Evolutionary conservation across 805 yeast genomes (phyloP).

Genomic region (Wickerhamiella australiensis): DNA sequence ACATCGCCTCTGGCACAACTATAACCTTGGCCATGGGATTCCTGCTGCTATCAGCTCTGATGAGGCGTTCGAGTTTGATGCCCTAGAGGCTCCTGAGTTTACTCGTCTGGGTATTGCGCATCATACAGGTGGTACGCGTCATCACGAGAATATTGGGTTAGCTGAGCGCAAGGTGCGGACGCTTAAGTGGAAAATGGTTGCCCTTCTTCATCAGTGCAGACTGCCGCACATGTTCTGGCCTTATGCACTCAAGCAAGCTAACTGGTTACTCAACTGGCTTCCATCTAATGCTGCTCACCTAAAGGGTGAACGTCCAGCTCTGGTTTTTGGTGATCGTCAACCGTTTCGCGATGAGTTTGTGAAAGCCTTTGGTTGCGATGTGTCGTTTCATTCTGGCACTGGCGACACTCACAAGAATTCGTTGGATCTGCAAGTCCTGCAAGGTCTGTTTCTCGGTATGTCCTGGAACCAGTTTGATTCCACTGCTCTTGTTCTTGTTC

Average conservation of each 20-base stretch:
- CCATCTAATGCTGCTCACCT: not conserved
- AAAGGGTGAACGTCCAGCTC: not conserved
- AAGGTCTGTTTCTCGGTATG: not conserved
- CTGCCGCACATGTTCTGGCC: slow-evolving; percentile 1
- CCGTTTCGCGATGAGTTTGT: not conserved
- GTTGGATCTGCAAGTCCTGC: not conserved
- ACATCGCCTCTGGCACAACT: not conserved
- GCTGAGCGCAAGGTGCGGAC: not conserved
- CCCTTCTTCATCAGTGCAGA: not conserved
- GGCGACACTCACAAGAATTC: not conserved
- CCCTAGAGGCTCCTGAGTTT: not conserved
- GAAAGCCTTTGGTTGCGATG: not conserved
- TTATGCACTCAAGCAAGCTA: not conserved
- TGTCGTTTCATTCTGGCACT: not conserved
- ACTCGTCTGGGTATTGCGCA: not conserved
- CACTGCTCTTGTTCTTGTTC: not conserved
- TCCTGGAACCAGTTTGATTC: not conserved
- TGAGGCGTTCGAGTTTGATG: not conserved
- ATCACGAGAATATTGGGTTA: not conserved
- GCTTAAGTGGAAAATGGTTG: not conserved
- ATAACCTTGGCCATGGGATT: not conserved
- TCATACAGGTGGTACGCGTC: not conserved
- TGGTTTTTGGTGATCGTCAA: not conserved
- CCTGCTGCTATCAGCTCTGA: not conserved
- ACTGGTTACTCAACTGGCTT: not conserved